A percentile compares a stretch with the other conserved stretches of the same genome.
phyloP scores from a whole-genome alignment of 2,329 filamentous ascomycete species.

The Nemania bipapillata region DNA sequence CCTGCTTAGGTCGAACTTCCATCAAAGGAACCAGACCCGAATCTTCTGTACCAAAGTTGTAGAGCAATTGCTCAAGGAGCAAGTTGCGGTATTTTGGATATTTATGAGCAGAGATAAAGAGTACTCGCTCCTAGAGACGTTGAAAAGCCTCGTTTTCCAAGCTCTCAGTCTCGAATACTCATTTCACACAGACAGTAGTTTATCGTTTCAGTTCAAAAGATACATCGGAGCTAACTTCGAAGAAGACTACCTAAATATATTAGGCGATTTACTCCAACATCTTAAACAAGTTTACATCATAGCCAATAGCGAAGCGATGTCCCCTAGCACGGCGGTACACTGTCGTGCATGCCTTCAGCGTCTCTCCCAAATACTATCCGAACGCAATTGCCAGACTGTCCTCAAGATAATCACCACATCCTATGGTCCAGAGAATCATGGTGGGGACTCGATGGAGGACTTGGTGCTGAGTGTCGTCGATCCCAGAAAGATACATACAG shows the following conservation, averaged over 20 bases:
- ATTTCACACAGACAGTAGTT: constrained; percentile 3
- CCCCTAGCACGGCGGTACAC: constrained; percentile 17
- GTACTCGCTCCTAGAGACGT: constrained; percentile 20
- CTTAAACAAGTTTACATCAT: constrained; percentile 25
- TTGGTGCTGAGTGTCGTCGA: constrained; percentile 15
- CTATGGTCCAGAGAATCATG: neutral
- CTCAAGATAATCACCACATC: constrained; percentile 27
- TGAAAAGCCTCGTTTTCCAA: constrained; percentile 21
- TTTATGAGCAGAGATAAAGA: constrained; percentile 27
- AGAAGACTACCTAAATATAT: constrained; percentile 28
- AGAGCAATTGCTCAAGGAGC: constrained; percentile 11
- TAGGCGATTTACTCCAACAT: constrained; percentile 22
- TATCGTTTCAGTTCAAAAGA: neutral
- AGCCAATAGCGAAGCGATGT: constrained; percentile 24
- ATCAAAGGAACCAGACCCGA: constrained; percentile 12
- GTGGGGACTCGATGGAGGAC: constrained; percentile 9
- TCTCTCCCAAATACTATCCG: neutral
- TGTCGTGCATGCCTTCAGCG: constrained; percentile 10
- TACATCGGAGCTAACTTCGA: constrained; percentile 17
- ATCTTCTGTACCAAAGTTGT: constrained; percentile 20
- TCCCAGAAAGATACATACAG: neutral
- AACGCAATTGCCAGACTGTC: constrained; percentile 15
- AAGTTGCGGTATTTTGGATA: constrained; percentile 23
- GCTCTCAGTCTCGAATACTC: constrained; percentile 22
- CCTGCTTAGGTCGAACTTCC: constrained; percentile 21